phyloP scores from a whole-genome alignment of 2,329 filamentous ascomycete genomes.

The Sclerotinia subarctica region DNA sequence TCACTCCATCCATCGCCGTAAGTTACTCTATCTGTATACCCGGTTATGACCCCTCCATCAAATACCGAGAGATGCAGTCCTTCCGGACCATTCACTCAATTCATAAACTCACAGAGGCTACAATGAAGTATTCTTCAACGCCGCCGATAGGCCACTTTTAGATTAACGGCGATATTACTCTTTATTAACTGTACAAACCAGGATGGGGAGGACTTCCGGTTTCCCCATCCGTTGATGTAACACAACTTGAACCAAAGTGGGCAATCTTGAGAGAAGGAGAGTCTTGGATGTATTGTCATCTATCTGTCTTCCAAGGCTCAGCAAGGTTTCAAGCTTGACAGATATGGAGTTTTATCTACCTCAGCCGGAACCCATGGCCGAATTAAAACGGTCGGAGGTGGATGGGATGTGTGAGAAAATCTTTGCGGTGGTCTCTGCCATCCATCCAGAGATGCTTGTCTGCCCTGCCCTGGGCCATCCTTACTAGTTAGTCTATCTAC shows the following conservation, averaged over 20 bases:
- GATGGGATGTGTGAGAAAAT: background rate
- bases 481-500: slow-evolving; percentile 21
- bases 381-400: slow-evolving; percentile 8
- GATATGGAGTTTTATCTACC: background rate
- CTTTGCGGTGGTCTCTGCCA: background rate
- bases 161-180: slow-evolving; percentile 6
- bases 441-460: background rate
- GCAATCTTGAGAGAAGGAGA: background rate
- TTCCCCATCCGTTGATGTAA: slow-evolving; percentile 1
- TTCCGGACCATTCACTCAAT: slow-evolving; percentile 8
- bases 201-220: background rate
- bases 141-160: background rate
- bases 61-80: slow-evolving; percentile 5
- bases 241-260: background rate
- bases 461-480: slow-evolving; percentile 19
- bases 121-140: background rate
- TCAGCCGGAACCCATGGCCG: background rate
- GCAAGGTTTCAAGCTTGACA: background rate
- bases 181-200: background rate
- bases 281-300: background rate
- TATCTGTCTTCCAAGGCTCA: slow-evolving; percentile 10
- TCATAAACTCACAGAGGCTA: background rate
- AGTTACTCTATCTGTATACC: slow-evolving; percentile 4
- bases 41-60: background rate
- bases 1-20: background rate